These are phyloP conservation scores for Orbilia oligospora DNA, from an alignment of 2,329 filamentous ascomycete genomes.

Conservation along the genomic window DNA sequence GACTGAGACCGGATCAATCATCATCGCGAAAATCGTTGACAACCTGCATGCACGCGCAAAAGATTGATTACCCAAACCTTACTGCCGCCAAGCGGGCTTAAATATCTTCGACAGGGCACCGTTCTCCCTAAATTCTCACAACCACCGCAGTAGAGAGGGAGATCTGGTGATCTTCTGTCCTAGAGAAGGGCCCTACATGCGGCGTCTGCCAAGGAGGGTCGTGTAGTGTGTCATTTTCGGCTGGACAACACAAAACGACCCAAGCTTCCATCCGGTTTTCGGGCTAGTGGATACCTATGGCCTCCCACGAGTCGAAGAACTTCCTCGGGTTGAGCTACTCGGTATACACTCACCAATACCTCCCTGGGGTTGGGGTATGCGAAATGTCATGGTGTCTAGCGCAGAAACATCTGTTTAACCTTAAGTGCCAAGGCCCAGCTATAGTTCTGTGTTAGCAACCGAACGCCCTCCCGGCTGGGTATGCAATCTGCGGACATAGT, in stretches of 20 bases:
- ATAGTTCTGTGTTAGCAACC: background rate
- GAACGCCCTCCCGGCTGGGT: slow-evolving; percentile 21
- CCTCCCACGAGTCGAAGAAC: slow-evolving; percentile 10
- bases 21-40: background rate
- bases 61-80: background rate
- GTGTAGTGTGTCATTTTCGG: slow-evolving; percentile 51
- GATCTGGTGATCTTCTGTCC: background rate
- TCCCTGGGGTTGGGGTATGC: slow-evolving; percentile 17
- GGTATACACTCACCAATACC: background rate
- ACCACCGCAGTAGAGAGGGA: background rate
- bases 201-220: slow-evolving; percentile 11
- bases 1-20: background rate
- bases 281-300: slow-evolving; percentile 1
- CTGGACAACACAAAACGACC: slow-evolving; percentile 49
- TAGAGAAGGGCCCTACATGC: slow-evolving; percentile 2
- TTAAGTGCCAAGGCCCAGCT: background rate
- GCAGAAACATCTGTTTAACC: background rate
- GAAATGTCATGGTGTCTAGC: slow-evolving; percentile 8
- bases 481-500: slow-evolving; percentile 21
- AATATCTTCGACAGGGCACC: slow-evolving; percentile 11
- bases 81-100: slow-evolving; percentile 7
- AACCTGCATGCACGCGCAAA: slow-evolving; percentile 7
- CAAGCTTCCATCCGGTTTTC: background rate
- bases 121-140: slow-evolving; percentile 10
- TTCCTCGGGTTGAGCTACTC: slow-evolving; percentile 13